Evolutionary conservation across 352 stramenopile species (phyloP), one percentile per base, ranked within the genome.

Genomic region (Globisporangium carolinianum): DNA sequence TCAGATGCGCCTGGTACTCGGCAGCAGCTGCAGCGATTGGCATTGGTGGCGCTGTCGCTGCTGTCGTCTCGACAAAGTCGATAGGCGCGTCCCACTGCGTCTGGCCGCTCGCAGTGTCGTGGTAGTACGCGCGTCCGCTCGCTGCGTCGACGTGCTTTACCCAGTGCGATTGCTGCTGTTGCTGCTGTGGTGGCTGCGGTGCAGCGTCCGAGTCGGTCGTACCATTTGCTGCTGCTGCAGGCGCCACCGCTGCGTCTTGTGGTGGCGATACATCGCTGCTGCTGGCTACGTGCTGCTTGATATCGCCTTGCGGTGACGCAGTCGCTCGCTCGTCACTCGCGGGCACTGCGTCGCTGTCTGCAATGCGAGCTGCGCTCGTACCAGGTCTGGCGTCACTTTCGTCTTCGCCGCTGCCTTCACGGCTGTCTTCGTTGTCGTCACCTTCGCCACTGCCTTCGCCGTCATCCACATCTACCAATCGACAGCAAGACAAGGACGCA

Each of bases 71-170:
- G 12, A 75, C 60, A 48, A 77, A 89, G 5, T 63, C 61, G 5
- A 78, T 58, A 0, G 85, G 85, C 12, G 73, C 47, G 11, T 90
- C 79, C 85, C 85, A 94, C 53, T 89, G 79, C 46, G 83, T 94
- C 54, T 60, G 72, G 37, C 70, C 68, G 9, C 76, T 88, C 41
- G 72, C 69, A 1, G 73, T 65, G 63, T 93, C 75, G 55, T 85
- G 73, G 58, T 78, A 94, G 57, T 93, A 94, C 32, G 85, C 73
- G 17, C 91, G 91, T 3, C 77, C 79, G 37, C 66, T 86, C 5
- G 71, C 45, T 47, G 57, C 61, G 52, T 94, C 85, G n/a, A 93
- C 43, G 53, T 88, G 80, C 62, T 88, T 89, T 14, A 86, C 63
- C 85, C 85, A 94, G 12, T 75, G 64, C 42, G 9, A 39, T 38